Evolutionary conservation across 148 eudicot species (phyloP).

Genomic region (Bassia scoparia): DNA sequence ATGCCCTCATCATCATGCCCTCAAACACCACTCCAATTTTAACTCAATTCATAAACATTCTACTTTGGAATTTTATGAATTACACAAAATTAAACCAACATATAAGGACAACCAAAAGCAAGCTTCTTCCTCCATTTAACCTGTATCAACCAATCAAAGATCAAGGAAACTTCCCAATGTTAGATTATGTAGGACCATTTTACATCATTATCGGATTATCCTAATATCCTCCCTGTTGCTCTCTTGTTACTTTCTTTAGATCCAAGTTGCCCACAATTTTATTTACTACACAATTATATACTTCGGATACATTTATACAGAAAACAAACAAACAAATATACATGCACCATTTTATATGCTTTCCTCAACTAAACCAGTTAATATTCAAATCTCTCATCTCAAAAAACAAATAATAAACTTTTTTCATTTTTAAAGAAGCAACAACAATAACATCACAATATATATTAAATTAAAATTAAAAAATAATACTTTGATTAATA

Average conservation of each 20-base stretch:
- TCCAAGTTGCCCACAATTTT: conserved; percentile 21
- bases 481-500: conserved; percentile 17
- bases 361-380: not conserved
- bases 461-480: not conserved
- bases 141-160: conserved; percentile 21
- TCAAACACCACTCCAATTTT: not conserved
- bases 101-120: conserved; percentile 4
- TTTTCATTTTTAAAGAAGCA: not conserved
- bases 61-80: not conserved
- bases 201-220: conserved; percentile 16
- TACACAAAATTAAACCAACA: conserved; percentile 14
- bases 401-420: not conserved
- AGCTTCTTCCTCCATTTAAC: conserved; percentile 25
- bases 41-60: conserved; percentile 11
- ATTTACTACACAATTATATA: not conserved
- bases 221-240: conserved; percentile 1
- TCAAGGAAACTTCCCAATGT: conserved; percentile 2
- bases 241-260: conserved; percentile 13
- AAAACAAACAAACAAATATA: not conserved
- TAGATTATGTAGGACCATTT: conserved; percentile 15
- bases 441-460: not conserved
- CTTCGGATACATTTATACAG: not conserved
- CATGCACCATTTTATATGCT: not conserved
- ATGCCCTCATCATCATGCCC: conserved; percentile 49
- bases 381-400: not conserved